Base-by-base conservation (phyloP, 2,329 filamentous ascomycete genomes). In the Paramyrothecium roridum region DNA sequence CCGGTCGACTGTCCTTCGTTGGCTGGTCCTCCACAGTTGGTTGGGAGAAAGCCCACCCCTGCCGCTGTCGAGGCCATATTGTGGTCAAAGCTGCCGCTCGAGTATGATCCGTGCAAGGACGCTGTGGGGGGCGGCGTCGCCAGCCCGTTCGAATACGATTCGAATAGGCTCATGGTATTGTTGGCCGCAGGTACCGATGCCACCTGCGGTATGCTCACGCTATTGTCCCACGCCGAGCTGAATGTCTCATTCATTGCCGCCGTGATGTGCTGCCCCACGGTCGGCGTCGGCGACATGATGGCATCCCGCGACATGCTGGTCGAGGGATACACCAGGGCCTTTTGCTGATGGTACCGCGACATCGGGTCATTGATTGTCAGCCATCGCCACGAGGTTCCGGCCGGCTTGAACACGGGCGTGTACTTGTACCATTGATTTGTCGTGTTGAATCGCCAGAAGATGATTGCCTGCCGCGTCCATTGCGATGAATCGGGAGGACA, bases 381-480 rank as follows among this genome's bases (percentile, higher is more conserved):
- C 74, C 85, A 87, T 22, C 82, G 76, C 85, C 84, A 87, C 40
- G 77, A 80, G 2, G 83, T 84, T 17, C 80, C 80, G 1, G 80
- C 75, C 3, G 78, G 75, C 55, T 81, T 80, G 56, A 78, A 80
- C 30, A 77, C 73, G 2, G 73, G 75, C 57, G 74, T 73, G 61
- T 75, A 75, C 67, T 76, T 76, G 70, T 76, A 75, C 70, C 80
- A 82, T 73, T 76, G 61, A 76, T 82, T 70, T 69, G 77, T 75
- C 12, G 73, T 75, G 66, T 74, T 75, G 67, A 88, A 88, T 2
- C 83, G 83, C 85, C 85, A 88, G 40, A 87, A 76, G 54, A 88
- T 76, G 55, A 87, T 79, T 34, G 76, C 79, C 51, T 84, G 80
- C n/a, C 83, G 79, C 11, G 74, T 78, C 81, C 83, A 87, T 61